Base-by-base conservation (phyloP, 176 grass and related monocot genomes). In the Pharus latifolius region DNA sequence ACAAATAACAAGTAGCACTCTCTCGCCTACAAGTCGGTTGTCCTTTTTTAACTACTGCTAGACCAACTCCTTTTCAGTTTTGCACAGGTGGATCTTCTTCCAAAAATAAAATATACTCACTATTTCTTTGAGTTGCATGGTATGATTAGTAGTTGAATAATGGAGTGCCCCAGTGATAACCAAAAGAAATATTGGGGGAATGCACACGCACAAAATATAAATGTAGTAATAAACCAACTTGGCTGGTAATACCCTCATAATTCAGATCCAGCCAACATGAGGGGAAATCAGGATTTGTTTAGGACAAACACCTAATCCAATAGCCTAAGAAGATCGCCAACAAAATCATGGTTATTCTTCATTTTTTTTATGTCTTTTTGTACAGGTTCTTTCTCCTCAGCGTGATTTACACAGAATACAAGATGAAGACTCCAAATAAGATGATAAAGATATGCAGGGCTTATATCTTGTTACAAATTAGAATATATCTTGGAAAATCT, bases 1-100 rank as follows among this genome's bases (percentile, higher is more conserved):
- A 79, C 20, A 64, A 33, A 73, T 60, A 34, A 34, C 63, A 73
- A 9, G 27, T 31, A 84, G 2, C 19, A 38, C 35, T 61, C 27
- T 8, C 38, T 33, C 65, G 6, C 41, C 47, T 61, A 40, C 46
- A 16, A 37, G 28, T 69, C 64, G 12, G 23, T 79, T 43, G 62
- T 67, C 76, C 54, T 61, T 51, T 84, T 49, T 79, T 85, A 79
- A 37, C 60, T 60, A 73, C 75, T 57, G 57, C 37, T 47, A 46
- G 67, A 60, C 25, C 45, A 84, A 50, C 61, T 52, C 68, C 40
- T 45, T 65, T 49, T 79, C 20, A 67, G 53, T 60, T 45, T 27
- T 60, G 51, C 60, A 78, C 52, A 73, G 62, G 37, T 31, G 49
- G 23, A 20, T 44, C 10, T 66, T 73, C 32, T n/a, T 57, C 70